Evolutionary conservation across 2,329 filamentous ascomycete species (phyloP), one percentile per base, ranked within the genome.

Genomic region (Pseudonectria buxi): DNA sequence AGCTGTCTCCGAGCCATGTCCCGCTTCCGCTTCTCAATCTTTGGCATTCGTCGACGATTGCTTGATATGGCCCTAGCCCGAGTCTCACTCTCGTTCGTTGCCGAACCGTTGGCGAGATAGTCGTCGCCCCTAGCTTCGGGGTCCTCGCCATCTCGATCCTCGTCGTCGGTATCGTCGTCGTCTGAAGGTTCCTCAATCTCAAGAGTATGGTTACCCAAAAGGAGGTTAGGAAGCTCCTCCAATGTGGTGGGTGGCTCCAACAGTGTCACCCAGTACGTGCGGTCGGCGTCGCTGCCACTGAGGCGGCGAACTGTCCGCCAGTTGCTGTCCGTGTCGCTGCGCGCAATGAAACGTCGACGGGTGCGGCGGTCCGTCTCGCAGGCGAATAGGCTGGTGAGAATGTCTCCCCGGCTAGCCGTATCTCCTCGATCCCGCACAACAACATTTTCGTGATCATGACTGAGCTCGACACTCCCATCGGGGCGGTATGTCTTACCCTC

Each of bases 401-500:
- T 72, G 15, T 77, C 71, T 40, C 79, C 69, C 39, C 79, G 71
- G 47, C 72, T 67, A 5, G 74, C 72, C 2, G 67, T 75, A 50
- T 86, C 82, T 9, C 71, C 68, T 22, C 68, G 65, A 47, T 81
- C 76, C 28, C 76, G 71, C 35, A 69, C 73, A 28, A 86, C 65
- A 4, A 78, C 72, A 2, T 73, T 69, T 29, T 55, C 55, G 14
- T 71, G 70, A 7, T 74, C 76, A 40, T 83, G 74, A 2, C 71
- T 62, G 11, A 89, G 64, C 28, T 80, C 69, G 36, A 83, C 65
- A 31, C 83, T 80, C 2, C 83, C 83, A 41, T 81, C 74, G 4
- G 63, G 58, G 33, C 74, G 71, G 28, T 71, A 64, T n/a, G 69
- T 64, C 55, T 89, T 88, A 37, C 83, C 84, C 47, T 85, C 74